Conservation (phyloP, 768 basidiomycete species). For the Cystobasidium onofrii region DNA sequence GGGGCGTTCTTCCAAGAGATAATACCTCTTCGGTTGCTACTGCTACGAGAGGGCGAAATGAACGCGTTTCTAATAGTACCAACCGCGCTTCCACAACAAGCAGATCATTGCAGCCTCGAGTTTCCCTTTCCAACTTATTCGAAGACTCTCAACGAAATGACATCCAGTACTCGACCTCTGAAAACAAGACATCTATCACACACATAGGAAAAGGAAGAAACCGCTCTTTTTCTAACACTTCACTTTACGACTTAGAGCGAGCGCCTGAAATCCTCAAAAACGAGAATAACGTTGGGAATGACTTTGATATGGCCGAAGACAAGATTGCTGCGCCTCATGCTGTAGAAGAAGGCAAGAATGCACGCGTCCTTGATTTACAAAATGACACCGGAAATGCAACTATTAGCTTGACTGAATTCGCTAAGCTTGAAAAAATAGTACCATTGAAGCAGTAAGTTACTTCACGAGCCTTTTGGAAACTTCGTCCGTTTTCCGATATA, state of each 20-base stretch:
- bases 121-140: neutral
- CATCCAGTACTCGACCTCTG: neutral
- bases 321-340: too few relatives aligned
- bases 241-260: too few relatives aligned
- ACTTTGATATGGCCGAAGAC: neutral
- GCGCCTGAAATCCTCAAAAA: too few relatives aligned
- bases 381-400: neutral
- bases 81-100: neutral
- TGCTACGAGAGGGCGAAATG: neutral
- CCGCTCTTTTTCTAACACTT: neutral
- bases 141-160: neutral
- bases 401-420: constrained; percentile 6
- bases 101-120: neutral
- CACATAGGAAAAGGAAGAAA: neutral
- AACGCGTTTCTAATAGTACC: neutral
- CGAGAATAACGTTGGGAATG: neutral
- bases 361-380: neutral
- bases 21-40: neutral
- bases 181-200: neutral
- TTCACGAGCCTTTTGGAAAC: too few relatives aligned
- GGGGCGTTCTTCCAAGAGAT: neutral
- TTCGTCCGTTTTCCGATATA: too few relatives aligned
- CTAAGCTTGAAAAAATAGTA: neutral
- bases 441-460: neutral
- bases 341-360: neutral